These are phyloP conservation scores for Monilinia fructicola DNA, from an alignment of 2,329 filamentous ascomycete species.

Conservation along the genomic window DNA sequence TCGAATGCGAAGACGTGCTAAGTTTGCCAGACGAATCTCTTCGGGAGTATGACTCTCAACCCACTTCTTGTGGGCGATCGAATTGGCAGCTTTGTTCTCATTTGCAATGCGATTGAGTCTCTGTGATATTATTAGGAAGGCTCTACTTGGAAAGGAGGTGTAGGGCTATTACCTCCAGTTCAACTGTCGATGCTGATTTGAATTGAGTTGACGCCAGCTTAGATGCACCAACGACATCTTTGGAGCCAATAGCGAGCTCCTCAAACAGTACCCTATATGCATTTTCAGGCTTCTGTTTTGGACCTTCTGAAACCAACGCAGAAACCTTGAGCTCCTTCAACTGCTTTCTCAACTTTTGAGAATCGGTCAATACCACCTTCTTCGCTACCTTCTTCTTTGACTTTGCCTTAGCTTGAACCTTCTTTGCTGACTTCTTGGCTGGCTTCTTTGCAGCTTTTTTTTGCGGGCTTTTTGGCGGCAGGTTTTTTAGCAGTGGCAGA, in stretches of 20 bases:
- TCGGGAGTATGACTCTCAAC: conserved; percentile 54
- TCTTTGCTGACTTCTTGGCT: conserved; percentile 33
- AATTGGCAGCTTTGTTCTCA: conserved; percentile 47
- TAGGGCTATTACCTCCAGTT: conserved; percentile 42
- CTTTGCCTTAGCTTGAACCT: conserved; percentile 31
- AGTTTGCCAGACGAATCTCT: conserved; percentile 59
- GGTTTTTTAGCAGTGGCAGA: conserved; percentile 31
- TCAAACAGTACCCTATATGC: conserved; percentile 31
- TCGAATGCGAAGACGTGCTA: conserved; percentile 47
- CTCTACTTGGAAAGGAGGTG: conserved; percentile 3
- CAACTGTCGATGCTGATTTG: conserved; percentile 39
- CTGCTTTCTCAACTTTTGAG: conserved; percentile 2
- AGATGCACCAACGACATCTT: conserved; percentile 23
- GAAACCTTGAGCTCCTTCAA: background rate
- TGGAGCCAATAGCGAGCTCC: conserved; percentile 35
- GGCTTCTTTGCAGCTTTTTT: conserved; percentile 26
- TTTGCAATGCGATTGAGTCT: conserved; percentile 53
- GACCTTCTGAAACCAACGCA: conserved; percentile 11
- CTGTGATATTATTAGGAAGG: conserved; percentile 41
- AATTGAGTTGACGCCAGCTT: conserved; percentile 36
- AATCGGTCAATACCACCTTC: conserved; percentile 27
- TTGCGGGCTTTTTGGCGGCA: conserved; percentile 18
- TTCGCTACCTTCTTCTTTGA: conserved; percentile 32
- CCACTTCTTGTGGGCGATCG: conserved; percentile 52
- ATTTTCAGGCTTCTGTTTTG: conserved; percentile 13